Evolutionary conservation across 805 yeast genomes (phyloP).

Genomic region (Teunomyces gatunensis): DNA sequence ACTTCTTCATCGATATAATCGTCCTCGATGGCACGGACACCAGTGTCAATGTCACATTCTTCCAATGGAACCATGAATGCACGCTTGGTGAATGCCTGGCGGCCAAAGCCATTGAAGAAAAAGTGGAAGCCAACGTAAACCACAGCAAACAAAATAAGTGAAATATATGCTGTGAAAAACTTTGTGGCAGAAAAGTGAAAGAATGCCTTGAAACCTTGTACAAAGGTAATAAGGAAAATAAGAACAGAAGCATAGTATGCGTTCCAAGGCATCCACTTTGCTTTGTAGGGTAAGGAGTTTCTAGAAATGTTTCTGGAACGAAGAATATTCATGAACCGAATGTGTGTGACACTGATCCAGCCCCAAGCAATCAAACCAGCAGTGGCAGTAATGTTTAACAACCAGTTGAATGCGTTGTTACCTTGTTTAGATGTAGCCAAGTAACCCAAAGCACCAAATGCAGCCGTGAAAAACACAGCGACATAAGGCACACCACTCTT

Average conservation of each 20-base stretch:
- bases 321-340: conserved; percentile 68
- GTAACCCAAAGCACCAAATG: conserved; percentile 64
- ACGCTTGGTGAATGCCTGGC: conserved; percentile 28
- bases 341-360: conserved; percentile 59
- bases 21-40: conserved; percentile 61
- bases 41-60: conserved; percentile 69
- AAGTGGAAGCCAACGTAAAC: conserved; percentile 56
- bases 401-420: conserved; percentile 64
- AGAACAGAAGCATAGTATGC: conserved; percentile 63
- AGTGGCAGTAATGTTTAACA: conserved; percentile 71
- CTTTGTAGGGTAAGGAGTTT: conserved; percentile 71
- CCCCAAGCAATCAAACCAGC: conserved; percentile 77
- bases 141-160: conserved; percentile 57
- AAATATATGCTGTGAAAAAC: conserved; percentile 72
- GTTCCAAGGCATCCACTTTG: conserved; percentile 62
- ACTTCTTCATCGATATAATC: conserved; percentile 53
- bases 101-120: conserved; percentile 42
- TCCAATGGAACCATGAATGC: conserved; percentile 47
- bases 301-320: conserved; percentile 62
- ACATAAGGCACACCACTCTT: conserved; percentile 60
- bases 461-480: conserved; percentile 55
- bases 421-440: conserved; percentile 54
- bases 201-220: conserved; percentile 73
- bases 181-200: conserved; percentile 49
- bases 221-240: conserved; percentile 54